phyloP scores from a whole-genome alignment of 1,284 basidiomycete genomes.

The Schizophyllum commune region DNA sequence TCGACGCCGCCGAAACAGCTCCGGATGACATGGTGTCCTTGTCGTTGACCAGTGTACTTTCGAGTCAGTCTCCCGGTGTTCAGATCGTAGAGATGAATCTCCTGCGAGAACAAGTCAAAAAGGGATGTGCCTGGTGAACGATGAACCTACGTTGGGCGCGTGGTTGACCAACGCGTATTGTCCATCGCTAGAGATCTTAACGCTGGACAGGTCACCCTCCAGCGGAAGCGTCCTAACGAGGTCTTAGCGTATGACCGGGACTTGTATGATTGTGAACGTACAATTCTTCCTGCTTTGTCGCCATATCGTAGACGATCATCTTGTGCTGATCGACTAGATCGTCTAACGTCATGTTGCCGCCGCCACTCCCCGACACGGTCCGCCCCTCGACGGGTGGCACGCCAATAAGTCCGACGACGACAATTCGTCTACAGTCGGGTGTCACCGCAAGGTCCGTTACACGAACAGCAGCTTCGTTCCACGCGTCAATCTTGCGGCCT shows the following conservation, averaged over 20 bases:
- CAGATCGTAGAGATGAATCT: constrained; percentile 86
- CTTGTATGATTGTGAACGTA: constrained; percentile 30
- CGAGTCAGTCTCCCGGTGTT: constrained; percentile 60
- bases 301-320: constrained; percentile 71
- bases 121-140: constrained; percentile 5
- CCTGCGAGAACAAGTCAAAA: constrained; percentile 39
- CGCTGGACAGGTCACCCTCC: constrained; percentile 78
- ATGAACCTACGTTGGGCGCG: constrained; percentile 61
- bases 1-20: constrained; percentile 93
- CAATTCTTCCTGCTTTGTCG: constrained; percentile 55
- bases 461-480: constrained; percentile 74
- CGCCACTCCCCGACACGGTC: constrained; percentile 28
- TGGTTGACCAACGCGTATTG: constrained; percentile 84
- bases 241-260: constrained; percentile 12
- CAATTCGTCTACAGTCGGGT: constrained; percentile 76
- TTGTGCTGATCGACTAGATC: constrained; percentile 45
- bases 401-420: constrained; percentile 72
- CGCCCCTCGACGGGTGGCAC: constrained; percentile 28
- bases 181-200: constrained; percentile 84
- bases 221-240: constrained; percentile 51
- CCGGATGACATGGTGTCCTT: constrained; percentile 78
- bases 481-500: constrained; percentile 64
- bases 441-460: constrained; percentile 85
- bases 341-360: constrained; percentile 25
- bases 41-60: constrained; percentile 78